Percentiles rank a stretch among this genome's conserved stretches.
These are phyloP conservation scores for Serendipita vermifera DNA, from an alignment of 768 basidiomycete species.

Conservation along the genomic window DNA sequence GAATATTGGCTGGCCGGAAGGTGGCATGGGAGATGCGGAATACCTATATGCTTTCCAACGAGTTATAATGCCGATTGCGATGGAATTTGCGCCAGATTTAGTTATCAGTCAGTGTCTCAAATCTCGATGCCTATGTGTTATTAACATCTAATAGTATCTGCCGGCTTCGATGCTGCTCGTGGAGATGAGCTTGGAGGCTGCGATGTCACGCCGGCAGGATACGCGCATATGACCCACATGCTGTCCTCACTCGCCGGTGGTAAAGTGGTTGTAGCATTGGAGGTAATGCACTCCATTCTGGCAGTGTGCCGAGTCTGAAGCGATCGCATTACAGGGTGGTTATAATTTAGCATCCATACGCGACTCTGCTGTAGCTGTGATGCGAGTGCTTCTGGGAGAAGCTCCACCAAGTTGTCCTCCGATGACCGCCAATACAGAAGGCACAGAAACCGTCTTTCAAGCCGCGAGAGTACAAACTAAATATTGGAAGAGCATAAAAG, in stretches of 20 bases:
- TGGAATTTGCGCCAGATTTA: constrained; percentile 91
- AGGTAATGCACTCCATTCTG: constrained; percentile 36
- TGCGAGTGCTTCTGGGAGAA: constrained; percentile 78
- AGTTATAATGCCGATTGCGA: constrained; percentile 90
- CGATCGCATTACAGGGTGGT: constrained; percentile 52
- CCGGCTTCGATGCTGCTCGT: constrained; percentile 91
- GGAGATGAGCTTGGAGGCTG: constrained; percentile 91
- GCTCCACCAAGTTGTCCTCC: constrained; percentile 63
- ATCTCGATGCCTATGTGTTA: neutral
- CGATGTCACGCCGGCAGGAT: constrained; percentile 79
- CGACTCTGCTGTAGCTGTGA: constrained; percentile 74
- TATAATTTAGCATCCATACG: constrained; percentile 89
- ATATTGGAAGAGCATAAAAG: constrained; percentile 81
- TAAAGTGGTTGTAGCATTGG: constrained; percentile 81
- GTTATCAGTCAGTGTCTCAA: constrained; percentile 64
- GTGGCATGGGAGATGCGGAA: constrained; percentile 86
- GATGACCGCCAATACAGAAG: constrained; percentile 62
- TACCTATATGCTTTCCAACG: constrained; percentile 95
- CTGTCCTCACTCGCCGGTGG: constrained; percentile 77
- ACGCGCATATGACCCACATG: constrained; percentile 99
- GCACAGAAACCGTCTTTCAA: constrained; percentile 80
- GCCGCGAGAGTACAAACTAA: constrained; percentile 79
- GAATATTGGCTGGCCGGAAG: constrained; percentile 87
- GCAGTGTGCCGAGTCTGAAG: neutral
- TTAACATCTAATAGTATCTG: constrained; percentile 55